These are phyloP conservation scores for Mortierella claussenii DNA, from an alignment of 192 early-diverging fungal genomes.

Conservation along the genomic window DNA sequence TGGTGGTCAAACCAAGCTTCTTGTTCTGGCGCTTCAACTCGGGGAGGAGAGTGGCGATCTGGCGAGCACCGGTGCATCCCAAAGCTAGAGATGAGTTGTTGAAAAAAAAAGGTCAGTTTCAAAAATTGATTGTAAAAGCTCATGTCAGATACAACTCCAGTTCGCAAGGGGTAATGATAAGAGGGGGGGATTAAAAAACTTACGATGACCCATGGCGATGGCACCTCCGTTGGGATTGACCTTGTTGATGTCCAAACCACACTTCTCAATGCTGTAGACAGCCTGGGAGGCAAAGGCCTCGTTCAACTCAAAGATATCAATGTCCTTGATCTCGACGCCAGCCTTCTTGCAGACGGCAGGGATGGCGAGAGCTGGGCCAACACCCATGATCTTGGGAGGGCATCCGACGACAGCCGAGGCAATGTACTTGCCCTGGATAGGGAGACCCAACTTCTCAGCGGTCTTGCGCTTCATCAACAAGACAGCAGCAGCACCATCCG, in stretches of 20 bases:
- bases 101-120: too few species aligned
- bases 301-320: slow-evolving; percentile 94
- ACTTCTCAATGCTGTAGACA: slow-evolving; percentile 90
- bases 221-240: slow-evolving; percentile 99
- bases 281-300: slow-evolving; percentile 99
- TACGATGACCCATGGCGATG: slow-evolving; percentile 94
- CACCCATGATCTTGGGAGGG: slow-evolving; percentile 95
- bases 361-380: slow-evolving; percentile 96
- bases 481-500: slow-evolving; percentile 96
- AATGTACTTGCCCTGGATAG: slow-evolving; percentile 88
- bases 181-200: neutral
- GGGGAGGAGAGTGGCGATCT: slow-evolving; percentile 93
- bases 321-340: slow-evolving; percentile 78
- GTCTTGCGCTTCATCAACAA: slow-evolving; percentile 94
- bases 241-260: slow-evolving; percentile 87
- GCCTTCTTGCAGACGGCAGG: slow-evolving; percentile 86
- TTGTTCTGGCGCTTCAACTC: slow-evolving; percentile 90
- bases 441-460: slow-evolving; percentile 87
- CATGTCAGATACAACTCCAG: too few species aligned
- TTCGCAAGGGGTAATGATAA: neutral
- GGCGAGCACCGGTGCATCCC: slow-evolving; percentile 94
- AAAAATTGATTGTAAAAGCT: too few species aligned
- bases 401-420: slow-evolving; percentile 91
- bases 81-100: slow-evolving; percentile 39
- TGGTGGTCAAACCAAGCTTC: slow-evolving; percentile 64